Conservation (phyloP, 1,284 basidiomycete genomes). For the Abortiporus biennis region DNA sequence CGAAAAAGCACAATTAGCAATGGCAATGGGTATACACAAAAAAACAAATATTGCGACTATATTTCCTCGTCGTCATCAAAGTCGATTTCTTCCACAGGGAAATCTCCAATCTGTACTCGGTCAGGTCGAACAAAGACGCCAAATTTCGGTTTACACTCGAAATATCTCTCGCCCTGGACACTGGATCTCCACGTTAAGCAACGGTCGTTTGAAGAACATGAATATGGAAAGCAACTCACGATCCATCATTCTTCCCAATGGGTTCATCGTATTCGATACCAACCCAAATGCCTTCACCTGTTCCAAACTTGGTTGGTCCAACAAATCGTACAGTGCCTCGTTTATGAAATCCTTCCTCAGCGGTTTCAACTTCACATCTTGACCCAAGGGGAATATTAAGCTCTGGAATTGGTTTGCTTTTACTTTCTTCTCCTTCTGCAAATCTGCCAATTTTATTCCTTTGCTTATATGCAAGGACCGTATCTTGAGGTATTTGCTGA, state of each 20-base stretch:
- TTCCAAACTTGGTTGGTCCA: slow-evolving; percentile 76
- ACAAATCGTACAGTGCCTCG: slow-evolving; percentile 85
- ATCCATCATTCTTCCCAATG: slow-evolving; percentile 92
- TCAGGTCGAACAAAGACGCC: slow-evolving; percentile 89
- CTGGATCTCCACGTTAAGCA: slow-evolving; percentile 34
- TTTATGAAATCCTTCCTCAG: slow-evolving; percentile 61
- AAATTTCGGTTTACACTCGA: slow-evolving; percentile 69
- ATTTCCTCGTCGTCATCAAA: slow-evolving; percentile 75
- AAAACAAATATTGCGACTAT: slow-evolving; percentile 30
- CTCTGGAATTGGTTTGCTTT: slow-evolving; percentile 24
- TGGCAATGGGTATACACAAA: not conserved
- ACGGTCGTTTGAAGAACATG: not conserved
- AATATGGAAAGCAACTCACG: slow-evolving; percentile 47
- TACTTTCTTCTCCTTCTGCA: slow-evolving; percentile 39
- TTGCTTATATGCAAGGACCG: slow-evolving; percentile 88
- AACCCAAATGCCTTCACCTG: slow-evolving; percentile 70
- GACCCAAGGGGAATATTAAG: slow-evolving; percentile 57
- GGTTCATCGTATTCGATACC: slow-evolving; percentile 97
- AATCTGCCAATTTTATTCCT: slow-evolving; percentile 88
- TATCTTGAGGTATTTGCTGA: slow-evolving; percentile 58
- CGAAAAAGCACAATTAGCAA: not conserved
- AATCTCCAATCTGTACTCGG: slow-evolving; percentile 82
- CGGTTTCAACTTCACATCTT: slow-evolving; percentile 78
- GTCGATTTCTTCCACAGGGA: slow-evolving; percentile 73
- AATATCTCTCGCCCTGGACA: slow-evolving; percentile 83